Evolutionary conservation across 192 early-diverging fungal genomes (phyloP).

Genomic region (Cetraspora pellucida): DNA sequence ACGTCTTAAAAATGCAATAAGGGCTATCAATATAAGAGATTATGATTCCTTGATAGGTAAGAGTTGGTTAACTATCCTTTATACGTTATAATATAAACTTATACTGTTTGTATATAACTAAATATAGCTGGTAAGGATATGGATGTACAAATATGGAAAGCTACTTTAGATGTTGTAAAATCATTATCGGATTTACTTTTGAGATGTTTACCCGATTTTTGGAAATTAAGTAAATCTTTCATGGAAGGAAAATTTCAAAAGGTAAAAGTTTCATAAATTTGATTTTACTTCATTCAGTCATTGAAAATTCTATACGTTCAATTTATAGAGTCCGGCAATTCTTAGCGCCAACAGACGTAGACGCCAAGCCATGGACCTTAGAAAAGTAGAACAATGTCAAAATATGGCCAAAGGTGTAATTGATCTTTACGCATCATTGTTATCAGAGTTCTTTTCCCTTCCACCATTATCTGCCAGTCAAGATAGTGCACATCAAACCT

Average conservation of each 20-base stretch:
- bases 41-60: slow-evolving; percentile 38
- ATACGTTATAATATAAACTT: slow-evolving; percentile 41
- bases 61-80: background rate
- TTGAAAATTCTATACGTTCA: background rate
- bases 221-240: slow-evolving; percentile 85
- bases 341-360: slow-evolving; percentile 41
- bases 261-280: background rate
- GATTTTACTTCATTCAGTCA: background rate
- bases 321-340: slow-evolving; percentile 20
- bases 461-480: background rate
- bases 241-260: slow-evolving; percentile 84
- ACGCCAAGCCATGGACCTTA: slow-evolving; percentile 55
- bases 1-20: slow-evolving; percentile 42
- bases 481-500: background rate
- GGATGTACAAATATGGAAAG: slow-evolving; percentile 73
- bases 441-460: slow-evolving; percentile 53
- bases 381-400: slow-evolving; percentile 66
- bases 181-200: slow-evolving; percentile 75
- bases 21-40: slow-evolving; percentile 43
- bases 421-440: slow-evolving; percentile 59
- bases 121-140: slow-evolving; percentile 58
- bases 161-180: slow-evolving; percentile 69
- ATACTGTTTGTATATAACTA: slow-evolving; percentile 42
- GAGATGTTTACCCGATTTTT: slow-evolving; percentile 86
- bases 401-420: slow-evolving; percentile 66